A percentile compares a stretch with the other conserved stretches of the same genome.
Conservation (phyloP, 2,329 filamentous ascomycete genomes). For the Pseudovirgaria hyperparasitica region DNA sequence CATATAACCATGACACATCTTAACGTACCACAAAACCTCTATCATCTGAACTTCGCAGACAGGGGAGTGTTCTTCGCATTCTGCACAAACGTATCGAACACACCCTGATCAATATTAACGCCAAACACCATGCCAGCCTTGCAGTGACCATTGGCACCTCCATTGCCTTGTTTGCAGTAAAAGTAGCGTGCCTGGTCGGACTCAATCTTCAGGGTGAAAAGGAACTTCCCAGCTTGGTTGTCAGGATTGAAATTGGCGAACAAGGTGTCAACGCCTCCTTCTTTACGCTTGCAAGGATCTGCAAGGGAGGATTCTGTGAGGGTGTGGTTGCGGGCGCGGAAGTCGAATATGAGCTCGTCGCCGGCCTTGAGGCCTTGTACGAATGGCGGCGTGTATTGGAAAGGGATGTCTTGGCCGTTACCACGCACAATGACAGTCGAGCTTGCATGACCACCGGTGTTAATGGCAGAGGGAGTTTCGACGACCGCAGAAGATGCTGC, state of each 20-base stretch:
- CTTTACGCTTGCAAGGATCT: conserved; percentile 6
- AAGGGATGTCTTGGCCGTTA: conserved; percentile 1
- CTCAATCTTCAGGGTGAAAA: conserved; percentile 3
- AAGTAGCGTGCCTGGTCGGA: conserved; percentile 5
- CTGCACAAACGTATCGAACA: conserved; percentile 5
- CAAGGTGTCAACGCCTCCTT: conserved; percentile 4
- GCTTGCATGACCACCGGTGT: too few relatives aligned
- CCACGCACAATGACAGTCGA: conserved; percentile 1
- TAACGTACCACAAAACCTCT: too few relatives aligned
- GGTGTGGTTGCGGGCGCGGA: conserved; percentile 7
- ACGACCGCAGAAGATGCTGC: conserved; percentile 39
- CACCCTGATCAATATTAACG: conserved; percentile 4
- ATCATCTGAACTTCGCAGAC: too few relatives aligned
- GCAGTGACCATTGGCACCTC: conserved; percentile 8
- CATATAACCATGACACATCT: too few relatives aligned
- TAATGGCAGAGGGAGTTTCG: not conserved
- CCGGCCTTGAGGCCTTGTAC: not conserved
- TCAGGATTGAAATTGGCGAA: conserved; percentile 4
- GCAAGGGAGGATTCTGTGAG: conserved; percentile 7
- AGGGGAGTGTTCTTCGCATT: too few relatives aligned
- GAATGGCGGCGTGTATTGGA: conserved; percentile 2
- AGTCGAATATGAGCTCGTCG: conserved; percentile 6
- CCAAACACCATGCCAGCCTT: conserved; percentile 8
- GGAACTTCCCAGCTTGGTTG: conserved; percentile 2
- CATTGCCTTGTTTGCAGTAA: conserved; percentile 7